Percentiles rank a stretch among this genome's conserved stretches.
These are phyloP conservation scores for Colletotrichum tropicale DNA, from an alignment of 2,329 filamentous ascomycete species.

Conservation along the genomic window DNA sequence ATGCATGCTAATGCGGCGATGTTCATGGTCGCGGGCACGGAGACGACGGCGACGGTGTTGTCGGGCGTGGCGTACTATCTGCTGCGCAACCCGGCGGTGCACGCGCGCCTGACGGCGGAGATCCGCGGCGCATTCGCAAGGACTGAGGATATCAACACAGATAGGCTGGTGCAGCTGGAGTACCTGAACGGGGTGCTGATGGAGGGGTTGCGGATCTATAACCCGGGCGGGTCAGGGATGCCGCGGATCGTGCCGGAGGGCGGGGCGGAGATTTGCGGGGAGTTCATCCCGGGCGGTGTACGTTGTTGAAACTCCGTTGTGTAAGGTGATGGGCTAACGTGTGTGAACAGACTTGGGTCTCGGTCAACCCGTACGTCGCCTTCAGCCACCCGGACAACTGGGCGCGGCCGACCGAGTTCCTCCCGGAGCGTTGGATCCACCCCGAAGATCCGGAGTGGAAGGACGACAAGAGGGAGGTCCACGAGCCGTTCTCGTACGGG, in stretches of 20 bases:
- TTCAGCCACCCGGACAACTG: constrained; percentile 38
- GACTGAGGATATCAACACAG: constrained; percentile 42
- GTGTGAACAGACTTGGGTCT: not conserved
- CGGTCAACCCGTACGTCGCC: constrained; percentile 6
- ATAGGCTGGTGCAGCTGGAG: constrained; percentile 27
- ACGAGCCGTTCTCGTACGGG: constrained; percentile 53
- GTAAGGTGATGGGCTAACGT: not conserved
- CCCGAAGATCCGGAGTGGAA: constrained; percentile 8
- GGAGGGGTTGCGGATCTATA: constrained; percentile 40
- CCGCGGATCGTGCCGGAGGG: constrained; percentile 32
- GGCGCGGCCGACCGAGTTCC: constrained; percentile 45
- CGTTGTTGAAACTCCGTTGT: constrained; percentile 6
- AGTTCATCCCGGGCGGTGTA: constrained; percentile 36
- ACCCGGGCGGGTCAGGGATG: constrained; percentile 27
- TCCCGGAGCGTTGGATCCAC: constrained; percentile 49
- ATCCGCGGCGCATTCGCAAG: constrained; percentile 38
- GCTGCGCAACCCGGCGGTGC: constrained; percentile 28
- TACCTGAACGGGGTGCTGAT: constrained; percentile 46
- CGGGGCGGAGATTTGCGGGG: constrained; percentile 34
- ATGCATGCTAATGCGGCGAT: constrained; percentile 22
- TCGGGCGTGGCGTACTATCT: constrained; percentile 45
- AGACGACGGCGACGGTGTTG: constrained; percentile 50
- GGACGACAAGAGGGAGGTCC: constrained; percentile 44
- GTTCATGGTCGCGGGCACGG: constrained; percentile 42
- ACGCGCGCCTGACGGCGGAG: constrained; percentile 38